Conservation (phyloP, 2,329 filamentous ascomycete species). For the Chaetomium strumarium region DNA sequence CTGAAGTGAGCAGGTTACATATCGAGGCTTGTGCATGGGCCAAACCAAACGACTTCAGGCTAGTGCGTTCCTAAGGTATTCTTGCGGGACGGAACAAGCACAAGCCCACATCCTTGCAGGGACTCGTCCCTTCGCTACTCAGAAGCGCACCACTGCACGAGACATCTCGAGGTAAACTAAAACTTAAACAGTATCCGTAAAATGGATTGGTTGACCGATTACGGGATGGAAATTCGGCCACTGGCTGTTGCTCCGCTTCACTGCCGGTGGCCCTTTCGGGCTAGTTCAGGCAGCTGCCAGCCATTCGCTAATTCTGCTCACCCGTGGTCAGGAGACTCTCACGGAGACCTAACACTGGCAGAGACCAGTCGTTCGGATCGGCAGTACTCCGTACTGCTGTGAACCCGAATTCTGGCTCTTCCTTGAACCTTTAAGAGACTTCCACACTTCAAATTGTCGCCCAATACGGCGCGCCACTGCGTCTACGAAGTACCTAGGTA, state of each 20-base stretch:
- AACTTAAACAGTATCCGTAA: slow-evolving; percentile 12
- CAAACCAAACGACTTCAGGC: too few relatives aligned
- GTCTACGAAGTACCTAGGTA: too few relatives aligned
- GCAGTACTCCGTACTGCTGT: too few relatives aligned
- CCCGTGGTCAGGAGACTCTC: neutral
- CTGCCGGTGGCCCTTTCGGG: slow-evolving; percentile 3
- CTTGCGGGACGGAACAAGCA: neutral
- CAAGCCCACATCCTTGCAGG: slow-evolving; percentile 9
- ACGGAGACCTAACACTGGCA: neutral
- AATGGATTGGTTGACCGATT: slow-evolving; percentile 20
- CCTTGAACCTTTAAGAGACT: too few relatives aligned
- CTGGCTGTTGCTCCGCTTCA: slow-evolving; percentile 5
- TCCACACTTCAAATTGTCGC: too few relatives aligned
- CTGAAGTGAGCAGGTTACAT: neutral
- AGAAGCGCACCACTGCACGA: slow-evolving; percentile 6
- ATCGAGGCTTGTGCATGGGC: slow-evolving; percentile 8
- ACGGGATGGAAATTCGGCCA: slow-evolving; percentile 22
- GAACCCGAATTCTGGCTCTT: too few relatives aligned
- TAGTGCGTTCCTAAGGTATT: neutral
- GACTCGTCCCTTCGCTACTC: slow-evolving; percentile 1
- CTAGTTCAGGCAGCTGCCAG: neutral
- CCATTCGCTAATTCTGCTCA: neutral
- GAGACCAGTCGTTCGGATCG: too few relatives aligned
- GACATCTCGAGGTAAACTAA: neutral
- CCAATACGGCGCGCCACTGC: too few relatives aligned